Evolutionary conservation across 2,329 filamentous ascomycete genomes (phyloP).

Genomic region (Cryphonectria naterciae): DNA sequence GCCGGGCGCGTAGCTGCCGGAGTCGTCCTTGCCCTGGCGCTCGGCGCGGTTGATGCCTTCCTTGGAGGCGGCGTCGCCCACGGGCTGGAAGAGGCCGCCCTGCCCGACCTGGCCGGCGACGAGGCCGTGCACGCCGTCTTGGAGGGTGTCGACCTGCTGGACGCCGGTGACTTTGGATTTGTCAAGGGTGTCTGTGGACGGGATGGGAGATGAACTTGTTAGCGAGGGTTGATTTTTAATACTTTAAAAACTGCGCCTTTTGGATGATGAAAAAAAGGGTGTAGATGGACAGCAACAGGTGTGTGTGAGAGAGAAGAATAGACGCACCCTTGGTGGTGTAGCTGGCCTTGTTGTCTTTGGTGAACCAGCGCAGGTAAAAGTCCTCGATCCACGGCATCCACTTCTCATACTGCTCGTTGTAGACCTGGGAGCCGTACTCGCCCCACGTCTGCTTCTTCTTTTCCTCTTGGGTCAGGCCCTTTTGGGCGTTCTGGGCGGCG

Average conservation of each 20-base stretch:
- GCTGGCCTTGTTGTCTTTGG: constrained; percentile 76
- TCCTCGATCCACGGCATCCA: constrained; percentile 82
- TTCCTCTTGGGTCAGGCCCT: constrained; percentile 20
- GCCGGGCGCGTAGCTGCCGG: constrained; percentile 50
- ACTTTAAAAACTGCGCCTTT: background rate
- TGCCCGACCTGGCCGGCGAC: constrained; percentile 68
- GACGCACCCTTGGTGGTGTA: constrained; percentile 70
- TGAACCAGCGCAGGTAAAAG: constrained; percentile 72
- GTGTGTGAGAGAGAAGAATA: too few relatives aligned
- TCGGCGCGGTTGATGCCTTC: constrained; percentile 70
- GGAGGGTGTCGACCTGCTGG: constrained; percentile 29
- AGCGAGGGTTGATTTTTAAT: too few relatives aligned
- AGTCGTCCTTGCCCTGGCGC: constrained; percentile 65
- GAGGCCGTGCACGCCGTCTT: constrained; percentile 68
- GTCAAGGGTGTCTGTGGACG: constrained; percentile 47
- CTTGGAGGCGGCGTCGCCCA: constrained; percentile 65
- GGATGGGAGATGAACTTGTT: background rate
- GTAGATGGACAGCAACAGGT: background rate
- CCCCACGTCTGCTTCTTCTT: constrained; percentile 26
- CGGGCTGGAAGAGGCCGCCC: constrained; percentile 66
- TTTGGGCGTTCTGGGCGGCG: background rate
- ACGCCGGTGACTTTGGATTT: constrained; percentile 46
- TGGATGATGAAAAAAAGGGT: background rate
- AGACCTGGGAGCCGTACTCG: constrained; percentile 54
- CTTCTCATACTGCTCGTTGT: constrained; percentile 73